Percentiles rank a stretch among this genome's conserved stretches.
Evolutionary conservation across 2,329 filamentous ascomycete species (phyloP).

Genomic region (Arthrobotrys iridis): DNA sequence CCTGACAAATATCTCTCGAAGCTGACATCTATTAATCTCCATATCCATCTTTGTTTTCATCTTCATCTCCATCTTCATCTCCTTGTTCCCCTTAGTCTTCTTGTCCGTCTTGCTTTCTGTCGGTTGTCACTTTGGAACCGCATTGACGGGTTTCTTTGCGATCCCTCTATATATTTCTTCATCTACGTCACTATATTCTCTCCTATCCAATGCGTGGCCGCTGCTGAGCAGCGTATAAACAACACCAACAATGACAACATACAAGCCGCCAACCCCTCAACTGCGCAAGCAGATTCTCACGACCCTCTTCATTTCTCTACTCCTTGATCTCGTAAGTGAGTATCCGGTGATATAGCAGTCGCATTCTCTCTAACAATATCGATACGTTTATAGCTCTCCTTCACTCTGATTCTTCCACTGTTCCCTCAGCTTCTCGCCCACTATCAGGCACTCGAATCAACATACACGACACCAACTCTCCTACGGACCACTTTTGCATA

Average conservation of each 20-base stretch:
- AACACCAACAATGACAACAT: conserved; percentile 57
- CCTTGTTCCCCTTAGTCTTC: background rate
- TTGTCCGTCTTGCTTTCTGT: conserved; percentile 1
- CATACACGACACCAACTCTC: conserved; percentile 61
- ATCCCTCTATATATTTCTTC: background rate
- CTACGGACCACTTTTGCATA: conserved; percentile 82
- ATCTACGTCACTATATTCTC: background rate
- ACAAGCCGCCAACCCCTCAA: conserved; percentile 60
- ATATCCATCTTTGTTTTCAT: no score
- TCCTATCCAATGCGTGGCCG: conserved; percentile 17
- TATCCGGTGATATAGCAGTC: background rate
- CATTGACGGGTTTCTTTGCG: conserved; percentile 44
- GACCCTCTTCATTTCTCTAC: conserved; percentile 86
- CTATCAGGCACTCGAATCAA: conserved; percentile 71
- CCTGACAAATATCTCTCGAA: conserved; percentile 33
- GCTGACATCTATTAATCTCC: background rate
- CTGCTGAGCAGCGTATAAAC: conserved; percentile 39
- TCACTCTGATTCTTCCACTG: conserved; percentile 96
- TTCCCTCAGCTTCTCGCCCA: conserved; percentile 96
- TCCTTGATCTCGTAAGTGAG: conserved; percentile 81
- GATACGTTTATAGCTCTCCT: conserved; percentile 77
- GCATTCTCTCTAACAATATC: background rate
- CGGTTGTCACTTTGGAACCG: conserved; percentile 11
- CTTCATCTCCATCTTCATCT: no score
- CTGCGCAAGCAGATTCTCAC: conserved; percentile 80